Evolutionary conservation across 805 yeast species (phyloP), one percentile per base, ranked within the genome.

Genomic region (Kregervanrija pseudodelftensis): DNA sequence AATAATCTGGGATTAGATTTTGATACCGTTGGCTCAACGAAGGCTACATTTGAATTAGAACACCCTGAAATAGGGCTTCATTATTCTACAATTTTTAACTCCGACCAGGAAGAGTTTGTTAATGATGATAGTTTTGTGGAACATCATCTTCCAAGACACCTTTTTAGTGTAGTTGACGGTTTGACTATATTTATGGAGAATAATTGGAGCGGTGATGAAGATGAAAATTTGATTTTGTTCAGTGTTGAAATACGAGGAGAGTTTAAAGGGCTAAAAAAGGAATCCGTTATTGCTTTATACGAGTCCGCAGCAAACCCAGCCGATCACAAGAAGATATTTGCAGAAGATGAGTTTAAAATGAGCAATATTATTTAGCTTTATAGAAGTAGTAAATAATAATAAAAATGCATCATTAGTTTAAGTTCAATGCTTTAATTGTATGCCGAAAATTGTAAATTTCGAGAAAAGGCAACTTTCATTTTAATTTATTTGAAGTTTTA

Each of bases 301-400:
- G 98, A 91, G 64, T 77, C 89, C 44, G 95, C 96, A 0, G 93
- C 97, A 3, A 90, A 90, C 60, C 96, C 96, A 0, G 78, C 82
- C 1, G 97, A 90, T 59, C 97, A 91, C 61, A 58, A 65, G 47
- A 61, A 64, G 50, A 64, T 66, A 37, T 62, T 58, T 57, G 32
- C 41, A 35, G 63, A 59, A 58, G 72, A 53, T 11, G 67, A 56
- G 42, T 7, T 22, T 22, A 22, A 22, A 22, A 22, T 22, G 28
- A 22, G 28, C 28, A 7, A 8, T 22, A 7, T 22, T 22, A 22
- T 22, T 7, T 22, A 22, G 28, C 8, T 22, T 22, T 22, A 22
- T 22, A 22, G 28, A 22, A 5, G 7, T 22, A 22, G 28, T 22
- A 5, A 7, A 7, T 22, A 22, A 22, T 22, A 22, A 22, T 7